Evolutionary conservation across 2,329 filamentous ascomycete genomes (phyloP), one percentile per base, ranked within the genome.

Genomic region (Ceratocystis smalleyi): DNA sequence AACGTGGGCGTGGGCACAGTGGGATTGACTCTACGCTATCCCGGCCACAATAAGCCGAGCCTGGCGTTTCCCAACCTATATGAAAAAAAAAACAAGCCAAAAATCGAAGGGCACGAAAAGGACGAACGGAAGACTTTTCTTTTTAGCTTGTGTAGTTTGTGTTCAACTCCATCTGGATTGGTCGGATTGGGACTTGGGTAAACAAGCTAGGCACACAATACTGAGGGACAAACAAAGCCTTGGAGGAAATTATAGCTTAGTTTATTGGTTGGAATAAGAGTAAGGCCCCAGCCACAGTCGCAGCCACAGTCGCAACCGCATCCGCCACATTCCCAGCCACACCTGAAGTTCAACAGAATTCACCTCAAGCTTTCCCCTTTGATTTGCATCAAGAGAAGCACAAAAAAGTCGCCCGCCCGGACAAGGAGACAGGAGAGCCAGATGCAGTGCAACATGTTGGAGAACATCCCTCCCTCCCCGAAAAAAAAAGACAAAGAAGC

Each of bases 341-440:
- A 27, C 24, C 22, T 27, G 17, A 40, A n/a, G 45, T 47, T 51
- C 22, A 51, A 51, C 47, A 51, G 5, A 49, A 22, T 12, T 19
- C 35, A 40, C 10, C 15, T 15, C 35, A 40, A 40, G 10, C 35
- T 40, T 40, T 40, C 12, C 35, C 35, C 35, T 40, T 15, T 40
- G 35, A 15, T 40, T 22, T 10, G n/a, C 47, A 47, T n/a, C 45
- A 47, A 17, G 19, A 47, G 17, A 47, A 47, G 45, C 17, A 19
- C 45, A 47, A n/a, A 22, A 22, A 47, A 47, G 3, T 15, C 10
- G 10, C 35, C 45, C 17, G 10, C 17, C 43, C 60, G 55, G 32
- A 64, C 22, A 51, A 55, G 24, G 43, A 62, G 47, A 64, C 45
- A 55, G 24, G 43, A 62, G 47, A 64, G 62, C 32, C 57, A 43